These are phyloP conservation scores for Phytophthora rubi DNA, from an alignment of 352 stramenopile species.

Conservation along the genomic window DNA sequence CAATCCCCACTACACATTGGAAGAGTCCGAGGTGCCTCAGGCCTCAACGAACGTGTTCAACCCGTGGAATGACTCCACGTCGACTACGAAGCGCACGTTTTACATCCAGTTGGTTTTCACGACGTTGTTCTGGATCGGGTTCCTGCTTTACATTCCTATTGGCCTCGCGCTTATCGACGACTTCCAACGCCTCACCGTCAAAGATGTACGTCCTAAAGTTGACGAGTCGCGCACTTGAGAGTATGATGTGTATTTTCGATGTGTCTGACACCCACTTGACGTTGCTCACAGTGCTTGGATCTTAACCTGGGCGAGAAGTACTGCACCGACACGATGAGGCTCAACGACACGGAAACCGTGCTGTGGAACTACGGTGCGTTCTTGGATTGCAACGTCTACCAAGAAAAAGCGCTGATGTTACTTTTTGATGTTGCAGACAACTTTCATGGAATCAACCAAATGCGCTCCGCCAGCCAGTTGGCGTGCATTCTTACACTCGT, in stretches of 20 bases:
- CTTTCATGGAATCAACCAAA: constrained; percentile 44
- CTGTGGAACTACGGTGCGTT: constrained; percentile 74
- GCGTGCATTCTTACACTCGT: constrained; percentile 59
- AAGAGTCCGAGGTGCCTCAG: constrained; percentile 8
- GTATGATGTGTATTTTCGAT: neutral
- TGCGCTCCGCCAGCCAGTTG: constrained; percentile 57
- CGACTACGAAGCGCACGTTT: constrained; percentile 41
- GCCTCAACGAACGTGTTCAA: constrained; percentile 2
- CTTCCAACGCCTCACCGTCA: constrained; percentile 55
- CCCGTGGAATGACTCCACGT: constrained; percentile 28
- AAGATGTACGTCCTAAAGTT: constrained; percentile 25
- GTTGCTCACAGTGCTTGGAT: constrained; percentile 44
- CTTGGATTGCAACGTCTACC: neutral
- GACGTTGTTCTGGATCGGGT: constrained; percentile 65
- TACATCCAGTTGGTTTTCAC: constrained; percentile 46
- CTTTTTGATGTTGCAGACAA: constrained; percentile 23
- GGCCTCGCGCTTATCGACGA: constrained; percentile 53
- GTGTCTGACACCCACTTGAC: neutral
- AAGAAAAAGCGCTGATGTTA: neutral
- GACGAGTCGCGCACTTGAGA: neutral
- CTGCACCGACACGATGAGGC: constrained; percentile 61
- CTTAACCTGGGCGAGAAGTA: constrained; percentile 56
- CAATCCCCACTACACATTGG: constrained; percentile 12
- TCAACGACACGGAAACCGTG: constrained; percentile 59
- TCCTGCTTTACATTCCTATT: constrained; percentile 76